Evolutionary conservation across 257 asterid species (phyloP), one percentile per base, ranked within the genome.

Genomic region (Ehretia macrophylla): DNA sequence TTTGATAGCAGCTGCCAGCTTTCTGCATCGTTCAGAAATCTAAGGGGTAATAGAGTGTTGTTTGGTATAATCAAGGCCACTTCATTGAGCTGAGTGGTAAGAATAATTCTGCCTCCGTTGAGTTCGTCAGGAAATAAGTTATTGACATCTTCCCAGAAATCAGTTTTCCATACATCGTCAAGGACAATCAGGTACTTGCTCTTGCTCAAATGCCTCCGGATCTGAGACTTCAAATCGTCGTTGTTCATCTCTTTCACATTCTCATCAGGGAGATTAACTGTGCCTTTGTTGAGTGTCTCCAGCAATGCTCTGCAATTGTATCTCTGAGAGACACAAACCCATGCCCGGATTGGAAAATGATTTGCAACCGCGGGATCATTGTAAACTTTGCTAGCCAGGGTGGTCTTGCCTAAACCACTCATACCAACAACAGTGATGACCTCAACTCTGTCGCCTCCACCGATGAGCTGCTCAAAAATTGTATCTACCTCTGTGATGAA

Each of bases 1-100:
- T 37, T 54, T 8, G 52, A 50, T 13, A 77, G 66, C 4, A 77
- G 73, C 77, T 73, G 74, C 77, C 72, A 70, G 47, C 83, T 73
- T 44, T 77, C 77, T 5, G 55, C 72, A 0, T 37, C 27, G 5
- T 64, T 49, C n/a, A 73, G 66, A 49, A 69, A 72, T 42, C 47
- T 42, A 1, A 42, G 47, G 14, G 47, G 47, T 14, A 14, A 14
- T 10, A 10, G 2, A 42, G 47, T 10, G 12, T 9, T 42, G 47
- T 42, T 14, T 10, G 47, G 47, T 27, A 27, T 27, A 27, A 6
- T 1, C 6, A 27, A 27, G 6, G 35, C 35, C 14, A 42, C 47
- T 9, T 14, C 47, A 14, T 10, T 42, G 16, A 9, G 12, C 16
- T 42, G 47, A 42, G 47, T 42, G 47, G 47, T 42, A 10, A 42